A percentile compares a stretch with the other conserved stretches of the same genome.
phyloP scores from a whole-genome alignment of 1,284 basidiomycete species.

The Irpex lacteus region DNA sequence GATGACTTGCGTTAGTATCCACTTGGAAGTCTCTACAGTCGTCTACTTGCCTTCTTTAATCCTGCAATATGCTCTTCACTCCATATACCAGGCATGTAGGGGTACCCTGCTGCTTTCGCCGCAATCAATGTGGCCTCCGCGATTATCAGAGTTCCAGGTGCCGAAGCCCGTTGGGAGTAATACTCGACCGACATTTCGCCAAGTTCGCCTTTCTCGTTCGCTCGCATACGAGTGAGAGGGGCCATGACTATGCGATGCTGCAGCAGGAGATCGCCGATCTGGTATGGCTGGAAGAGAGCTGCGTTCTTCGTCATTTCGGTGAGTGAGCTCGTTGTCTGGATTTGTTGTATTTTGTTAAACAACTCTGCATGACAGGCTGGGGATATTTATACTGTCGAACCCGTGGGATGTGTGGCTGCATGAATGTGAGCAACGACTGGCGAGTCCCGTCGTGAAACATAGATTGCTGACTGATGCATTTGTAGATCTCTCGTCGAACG shows the following conservation, averaged over 20 bases:
- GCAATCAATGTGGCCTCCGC: constrained; percentile 45
- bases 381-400: too few relatives aligned
- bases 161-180: constrained; percentile 43
- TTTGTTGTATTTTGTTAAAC: too few relatives aligned
- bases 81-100: constrained; percentile 42
- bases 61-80: constrained; percentile 40
- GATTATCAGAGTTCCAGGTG: constrained; percentile 46
- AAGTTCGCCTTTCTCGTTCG: constrained; percentile 24
- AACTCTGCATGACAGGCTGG: too few relatives aligned
- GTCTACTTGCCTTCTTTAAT: constrained; percentile 41
- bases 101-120: constrained; percentile 34
- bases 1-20: background rate
- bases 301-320: constrained; percentile 17
- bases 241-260: constrained; percentile 46
- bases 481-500: too few relatives aligned
- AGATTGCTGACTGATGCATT: too few relatives aligned
- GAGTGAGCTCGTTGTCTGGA: background rate
- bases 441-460: too few relatives aligned
- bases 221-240: constrained; percentile 42
- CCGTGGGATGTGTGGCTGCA: too few relatives aligned
- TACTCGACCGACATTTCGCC: constrained; percentile 37
- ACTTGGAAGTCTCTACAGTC: background rate
- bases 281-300: constrained; percentile 42
- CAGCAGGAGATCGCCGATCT: constrained; percentile 38
- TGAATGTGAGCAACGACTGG: too few relatives aligned